Percentiles rank a stretch among this genome's conserved stretches.
These are phyloP conservation scores for Gracilariopsis chorda DNA, from an alignment of 23 red algal species.

Conservation along the genomic window DNA sequence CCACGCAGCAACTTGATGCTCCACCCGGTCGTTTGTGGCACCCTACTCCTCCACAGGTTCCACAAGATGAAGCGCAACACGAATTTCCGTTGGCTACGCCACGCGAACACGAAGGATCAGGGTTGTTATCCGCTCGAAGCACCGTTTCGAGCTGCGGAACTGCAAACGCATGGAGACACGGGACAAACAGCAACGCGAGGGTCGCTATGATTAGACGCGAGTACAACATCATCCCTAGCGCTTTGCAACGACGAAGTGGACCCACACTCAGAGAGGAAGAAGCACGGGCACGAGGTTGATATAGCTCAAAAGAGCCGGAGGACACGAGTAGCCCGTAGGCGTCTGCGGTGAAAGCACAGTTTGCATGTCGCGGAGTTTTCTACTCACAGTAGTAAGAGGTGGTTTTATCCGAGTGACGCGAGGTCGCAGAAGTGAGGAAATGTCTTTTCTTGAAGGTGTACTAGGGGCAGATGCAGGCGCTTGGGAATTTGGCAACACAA, in stretches of 20 bases:
- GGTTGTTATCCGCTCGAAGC: neutral
- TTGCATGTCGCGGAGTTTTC: too few relatives aligned
- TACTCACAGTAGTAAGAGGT: too few relatives aligned
- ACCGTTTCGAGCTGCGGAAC: neutral
- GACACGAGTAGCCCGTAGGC: too few relatives aligned
- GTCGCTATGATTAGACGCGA: too few relatives aligned
- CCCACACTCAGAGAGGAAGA: neutral
- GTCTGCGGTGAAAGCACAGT: too few relatives aligned
- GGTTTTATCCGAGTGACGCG: too few relatives aligned
- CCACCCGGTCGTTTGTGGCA: slow-evolving; percentile 19
- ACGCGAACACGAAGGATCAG: slow-evolving; percentile 32
- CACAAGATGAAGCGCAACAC: slow-evolving; percentile 32
- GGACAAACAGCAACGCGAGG: neutral
- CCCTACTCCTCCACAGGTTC: slow-evolving; percentile 6
- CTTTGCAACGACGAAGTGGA: neutral
- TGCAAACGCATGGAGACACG: neutral
- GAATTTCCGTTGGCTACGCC: slow-evolving; percentile 1
- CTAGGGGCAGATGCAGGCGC: too few relatives aligned
- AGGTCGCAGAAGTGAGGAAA: too few relatives aligned
- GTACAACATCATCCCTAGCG: neutral
- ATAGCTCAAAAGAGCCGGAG: too few relatives aligned
- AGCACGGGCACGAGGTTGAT: neutral
- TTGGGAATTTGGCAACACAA: too few relatives aligned
- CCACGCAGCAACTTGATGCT: neutral
- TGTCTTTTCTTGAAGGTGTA: too few relatives aligned